These are phyloP conservation scores for Candida khao-thaluensis DNA, from an alignment of 805 yeast genomes.

Conservation along the genomic window DNA sequence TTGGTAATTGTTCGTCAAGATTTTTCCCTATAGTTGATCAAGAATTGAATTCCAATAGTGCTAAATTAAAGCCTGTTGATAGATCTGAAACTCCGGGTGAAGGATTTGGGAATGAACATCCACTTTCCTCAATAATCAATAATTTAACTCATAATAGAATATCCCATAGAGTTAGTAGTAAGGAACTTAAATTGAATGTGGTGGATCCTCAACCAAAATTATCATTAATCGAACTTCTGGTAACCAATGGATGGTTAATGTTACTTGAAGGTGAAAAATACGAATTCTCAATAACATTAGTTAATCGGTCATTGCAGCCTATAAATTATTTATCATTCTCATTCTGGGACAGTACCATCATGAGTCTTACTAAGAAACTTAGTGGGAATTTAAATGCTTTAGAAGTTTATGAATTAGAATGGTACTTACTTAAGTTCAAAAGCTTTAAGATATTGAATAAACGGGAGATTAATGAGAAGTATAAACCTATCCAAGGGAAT, in stretches of 20 bases:
- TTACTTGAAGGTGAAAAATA: constrained; percentile 73
- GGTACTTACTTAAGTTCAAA: constrained; percentile 55
- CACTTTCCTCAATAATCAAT: constrained; percentile 17
- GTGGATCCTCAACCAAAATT: constrained; percentile 60
- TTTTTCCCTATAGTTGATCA: constrained; percentile 41
- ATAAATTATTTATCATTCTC: constrained; percentile 60
- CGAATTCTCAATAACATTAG: constrained; percentile 48
- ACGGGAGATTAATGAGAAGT: constrained; percentile 32
- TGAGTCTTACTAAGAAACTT: constrained; percentile 57
- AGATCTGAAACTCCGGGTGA: neutral
- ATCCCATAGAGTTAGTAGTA: constrained; percentile 18
- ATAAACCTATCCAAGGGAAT: constrained; percentile 39
- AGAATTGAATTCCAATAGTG: constrained; percentile 18
- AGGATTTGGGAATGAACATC: constrained; percentile 4
- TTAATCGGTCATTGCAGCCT: constrained; percentile 56
- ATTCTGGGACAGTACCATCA: constrained; percentile 72
- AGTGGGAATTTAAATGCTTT: constrained; percentile 48
- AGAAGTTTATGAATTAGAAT: constrained; percentile 76
- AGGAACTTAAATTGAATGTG: constrained; percentile 28
- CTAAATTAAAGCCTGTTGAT: constrained; percentile 6
- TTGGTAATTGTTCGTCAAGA: constrained; percentile 50
- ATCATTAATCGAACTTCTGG: constrained; percentile 48
- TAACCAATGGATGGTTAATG: constrained; percentile 69
- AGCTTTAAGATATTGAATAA: constrained; percentile 57
- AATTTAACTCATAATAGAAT: constrained; percentile 26